Evolutionary conservation across 192 early-diverging fungal species (phyloP).

Genomic region (Spizellomyces punctatus): DNA sequence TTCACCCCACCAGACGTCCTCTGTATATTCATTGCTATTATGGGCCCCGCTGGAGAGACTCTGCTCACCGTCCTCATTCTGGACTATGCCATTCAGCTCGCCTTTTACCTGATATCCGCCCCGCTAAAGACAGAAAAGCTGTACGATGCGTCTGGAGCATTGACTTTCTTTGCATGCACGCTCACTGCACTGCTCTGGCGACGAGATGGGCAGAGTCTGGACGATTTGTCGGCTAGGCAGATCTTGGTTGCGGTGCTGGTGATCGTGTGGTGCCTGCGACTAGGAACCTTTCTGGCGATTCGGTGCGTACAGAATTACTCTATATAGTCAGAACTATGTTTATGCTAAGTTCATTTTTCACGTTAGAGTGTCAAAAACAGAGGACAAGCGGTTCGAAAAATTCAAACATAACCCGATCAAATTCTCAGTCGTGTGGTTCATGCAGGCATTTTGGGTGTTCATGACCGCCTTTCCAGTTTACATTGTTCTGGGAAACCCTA

Average conservation of each 20-base stretch:
- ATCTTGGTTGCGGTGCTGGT: slow-evolving; percentile 39
- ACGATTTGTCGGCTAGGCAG: slow-evolving; percentile 39
- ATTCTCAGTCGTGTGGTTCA: slow-evolving; percentile 49
- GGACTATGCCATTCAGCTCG: slow-evolving; percentile 53
- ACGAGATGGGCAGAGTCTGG: slow-evolving; percentile 13
- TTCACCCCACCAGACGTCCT: neutral
- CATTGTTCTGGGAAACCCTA: slow-evolving; percentile 47
- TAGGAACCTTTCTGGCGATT: slow-evolving; percentile 49
- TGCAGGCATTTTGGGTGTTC: slow-evolving; percentile 59
- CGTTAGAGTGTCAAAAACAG: slow-evolving; percentile 28
- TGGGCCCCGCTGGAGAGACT: slow-evolving; percentile 33
- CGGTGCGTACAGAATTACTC: neutral
- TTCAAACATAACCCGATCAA: slow-evolving; percentile 46
- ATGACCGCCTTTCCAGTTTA: slow-evolving; percentile 52
- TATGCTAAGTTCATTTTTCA: slow-evolving; percentile 6
- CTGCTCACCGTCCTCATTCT: slow-evolving; percentile 45
- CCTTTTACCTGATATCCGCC: slow-evolving; percentile 48
- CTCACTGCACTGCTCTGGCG: slow-evolving; percentile 44
- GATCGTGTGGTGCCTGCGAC: slow-evolving; percentile 43
- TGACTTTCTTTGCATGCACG: slow-evolving; percentile 51
- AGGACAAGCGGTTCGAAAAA: slow-evolving; percentile 48
- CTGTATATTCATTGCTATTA: neutral
- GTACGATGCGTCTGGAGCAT: slow-evolving; percentile 53
- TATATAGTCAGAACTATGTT: neutral
- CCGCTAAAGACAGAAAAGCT: slow-evolving; percentile 46